Percentiles rank a stretch among this genome's conserved stretches.
Conservation (phyloP, 768 basidiomycete genomes). For the Russula vinacea region DNA sequence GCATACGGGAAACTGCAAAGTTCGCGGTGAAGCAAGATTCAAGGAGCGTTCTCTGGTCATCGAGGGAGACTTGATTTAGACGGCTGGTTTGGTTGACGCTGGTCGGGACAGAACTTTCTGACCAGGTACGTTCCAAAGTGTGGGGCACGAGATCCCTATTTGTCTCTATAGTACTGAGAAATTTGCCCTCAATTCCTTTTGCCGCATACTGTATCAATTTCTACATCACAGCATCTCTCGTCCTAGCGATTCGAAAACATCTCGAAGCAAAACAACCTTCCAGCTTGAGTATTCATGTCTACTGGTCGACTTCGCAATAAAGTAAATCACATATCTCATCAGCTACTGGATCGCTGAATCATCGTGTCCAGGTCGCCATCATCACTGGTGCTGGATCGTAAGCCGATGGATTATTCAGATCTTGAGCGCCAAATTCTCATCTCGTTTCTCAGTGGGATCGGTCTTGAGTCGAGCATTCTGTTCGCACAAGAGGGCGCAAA, state of each 20-base stretch:
- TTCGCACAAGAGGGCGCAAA: constrained; percentile 95
- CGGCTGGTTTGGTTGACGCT: neutral
- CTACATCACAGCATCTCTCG: no score
- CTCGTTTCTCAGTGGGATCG: constrained; percentile 73
- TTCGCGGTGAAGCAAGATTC: neutral
- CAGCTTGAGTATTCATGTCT: constrained; percentile 10
- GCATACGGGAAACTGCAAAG: neutral
- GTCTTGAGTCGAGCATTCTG: constrained; percentile 90
- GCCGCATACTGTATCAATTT: no score
- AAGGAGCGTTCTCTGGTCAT: neutral
- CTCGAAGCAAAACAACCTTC: neutral
- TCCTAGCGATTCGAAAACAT: neutral
- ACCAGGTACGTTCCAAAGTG: no score
- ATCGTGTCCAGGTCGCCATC: constrained; percentile 55
- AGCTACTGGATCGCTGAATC: neutral
- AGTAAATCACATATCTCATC: constrained; percentile 38
- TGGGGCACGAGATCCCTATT: neutral
- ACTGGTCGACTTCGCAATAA: constrained; percentile 65
- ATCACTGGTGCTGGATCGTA: constrained; percentile 89
- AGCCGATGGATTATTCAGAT: constrained; percentile 36
- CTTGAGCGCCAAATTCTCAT: neutral
- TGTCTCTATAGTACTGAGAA: no score
- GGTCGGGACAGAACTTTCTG: neutral
- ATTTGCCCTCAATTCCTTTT: no score
- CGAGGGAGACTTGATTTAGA: neutral